phyloP scores from a whole-genome alignment of 1,139 yeast genomes.

The Trichomonascaceae sp. region DNA sequence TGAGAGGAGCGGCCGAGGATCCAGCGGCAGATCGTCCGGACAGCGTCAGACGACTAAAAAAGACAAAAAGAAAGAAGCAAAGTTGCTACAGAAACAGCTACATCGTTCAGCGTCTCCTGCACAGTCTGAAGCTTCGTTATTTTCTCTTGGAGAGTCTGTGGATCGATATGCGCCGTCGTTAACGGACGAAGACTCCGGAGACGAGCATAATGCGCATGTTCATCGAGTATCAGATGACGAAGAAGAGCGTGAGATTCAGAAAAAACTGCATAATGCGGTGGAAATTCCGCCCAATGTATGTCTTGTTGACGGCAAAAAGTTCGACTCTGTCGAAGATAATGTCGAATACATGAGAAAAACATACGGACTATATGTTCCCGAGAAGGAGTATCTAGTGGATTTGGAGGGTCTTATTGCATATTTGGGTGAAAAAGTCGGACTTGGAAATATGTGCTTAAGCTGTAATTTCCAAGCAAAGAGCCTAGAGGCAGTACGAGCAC shows the following conservation, averaged over 20 bases:
- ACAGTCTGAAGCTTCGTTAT: constrained; percentile 33
- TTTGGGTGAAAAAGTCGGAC: constrained; percentile 75
- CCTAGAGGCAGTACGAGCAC: constrained; percentile 84
- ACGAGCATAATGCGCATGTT: constrained; percentile 1
- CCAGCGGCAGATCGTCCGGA: constrained; percentile 24
- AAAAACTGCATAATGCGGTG: constrained; percentile 44
- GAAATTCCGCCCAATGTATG: constrained; percentile 65
- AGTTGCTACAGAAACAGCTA: constrained; percentile 19
- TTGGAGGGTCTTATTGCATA: constrained; percentile 65
- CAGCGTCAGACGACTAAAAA: constrained; percentile 34
- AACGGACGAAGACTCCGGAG: constrained; percentile 25
- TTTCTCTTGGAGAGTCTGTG: constrained; percentile 58
- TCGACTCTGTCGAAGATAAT: constrained; percentile 52
- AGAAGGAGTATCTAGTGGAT: constrained; percentile 61
- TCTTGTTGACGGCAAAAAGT: constrained; percentile 61
- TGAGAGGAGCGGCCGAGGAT: constrained; percentile 43
- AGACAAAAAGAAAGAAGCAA: constrained; percentile 34
- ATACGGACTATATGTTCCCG: constrained; percentile 88
- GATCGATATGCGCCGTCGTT: constrained; percentile 28
- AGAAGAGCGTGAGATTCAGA: constrained; percentile 30
- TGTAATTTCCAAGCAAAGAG: constrained; percentile 81
- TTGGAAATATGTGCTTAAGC: constrained; percentile 78
- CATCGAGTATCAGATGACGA: constrained; percentile 23
- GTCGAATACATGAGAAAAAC: constrained; percentile 66
- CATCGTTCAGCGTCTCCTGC: constrained; percentile 19